phyloP scores from a whole-genome alignment of 192 early-diverging fungal genomes.

The Coemansia sp. region DNA sequence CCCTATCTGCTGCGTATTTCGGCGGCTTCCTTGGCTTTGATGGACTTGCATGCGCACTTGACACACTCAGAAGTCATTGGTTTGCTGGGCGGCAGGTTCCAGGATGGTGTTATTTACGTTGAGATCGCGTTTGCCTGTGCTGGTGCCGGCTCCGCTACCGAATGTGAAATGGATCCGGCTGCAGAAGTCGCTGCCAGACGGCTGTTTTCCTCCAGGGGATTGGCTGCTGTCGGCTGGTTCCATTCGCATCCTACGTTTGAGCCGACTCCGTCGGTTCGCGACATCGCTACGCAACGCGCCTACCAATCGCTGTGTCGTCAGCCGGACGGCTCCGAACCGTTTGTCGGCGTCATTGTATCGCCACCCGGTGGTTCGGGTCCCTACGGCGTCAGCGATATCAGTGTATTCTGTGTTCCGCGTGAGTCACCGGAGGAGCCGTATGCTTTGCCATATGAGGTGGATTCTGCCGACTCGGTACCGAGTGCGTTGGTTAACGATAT shows the following conservation, averaged over 20 bases:
- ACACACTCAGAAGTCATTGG: slow-evolving; percentile 93
- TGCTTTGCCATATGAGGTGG: slow-evolving; percentile 43
- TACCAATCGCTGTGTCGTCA: slow-evolving; percentile 83
- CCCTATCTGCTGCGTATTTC: slow-evolving; percentile 29
- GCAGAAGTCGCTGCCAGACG: slow-evolving; percentile 83
- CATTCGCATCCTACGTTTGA: slow-evolving; percentile 96
- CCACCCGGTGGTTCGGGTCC: slow-evolving; percentile 65
- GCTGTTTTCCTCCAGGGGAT: slow-evolving; percentile 64
- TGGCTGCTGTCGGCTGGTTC: slow-evolving; percentile 89
- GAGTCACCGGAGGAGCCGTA: slow-evolving; percentile 15
- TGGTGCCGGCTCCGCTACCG: slow-evolving; percentile 77
- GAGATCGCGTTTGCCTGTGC: slow-evolving; percentile 78
- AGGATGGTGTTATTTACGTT: slow-evolving; percentile 58
- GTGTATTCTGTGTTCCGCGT: slow-evolving; percentile 17
- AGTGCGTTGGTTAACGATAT: slow-evolving; percentile 59
- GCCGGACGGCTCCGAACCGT: slow-evolving; percentile 74
- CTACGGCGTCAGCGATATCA: slow-evolving; percentile 51
- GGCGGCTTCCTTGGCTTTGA: slow-evolving; percentile 66
- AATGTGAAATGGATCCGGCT: slow-evolving; percentile 94
- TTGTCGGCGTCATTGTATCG: slow-evolving; percentile 85
- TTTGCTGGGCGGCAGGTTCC: slow-evolving; percentile 75
- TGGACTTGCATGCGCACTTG: slow-evolving; percentile 93
- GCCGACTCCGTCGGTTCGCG: slow-evolving; percentile 83
- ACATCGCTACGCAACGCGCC: slow-evolving; percentile 85
- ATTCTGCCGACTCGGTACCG: slow-evolving; percentile 48